Conservation (phyloP, 768 basidiomycete species). For the Asterophora lycoperdoides region DNA sequence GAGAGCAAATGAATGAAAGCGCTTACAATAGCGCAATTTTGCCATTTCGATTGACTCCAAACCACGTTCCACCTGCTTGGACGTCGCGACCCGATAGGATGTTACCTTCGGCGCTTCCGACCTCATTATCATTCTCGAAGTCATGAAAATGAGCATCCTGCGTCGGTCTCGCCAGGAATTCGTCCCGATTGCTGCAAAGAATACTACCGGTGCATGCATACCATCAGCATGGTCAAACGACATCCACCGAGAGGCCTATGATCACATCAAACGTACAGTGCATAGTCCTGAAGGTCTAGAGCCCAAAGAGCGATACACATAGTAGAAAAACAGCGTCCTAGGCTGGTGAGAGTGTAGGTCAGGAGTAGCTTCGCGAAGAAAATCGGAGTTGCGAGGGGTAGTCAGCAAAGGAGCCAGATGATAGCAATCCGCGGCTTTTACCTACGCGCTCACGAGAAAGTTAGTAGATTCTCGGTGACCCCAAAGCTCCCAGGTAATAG, state of each 20-base stretch:
- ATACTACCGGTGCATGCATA: slow-evolving; percentile 41
- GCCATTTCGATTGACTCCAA: slow-evolving; percentile 65
- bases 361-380: background rate
- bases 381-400: background rate
- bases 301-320: slow-evolving; percentile 85
- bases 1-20: slow-evolving; percentile 11
- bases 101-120: slow-evolving; percentile 23
- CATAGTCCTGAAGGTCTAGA: slow-evolving; percentile 70
- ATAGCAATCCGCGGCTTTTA: slow-evolving; percentile 24
- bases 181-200: slow-evolving; percentile 75
- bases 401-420: slow-evolving; percentile 4
- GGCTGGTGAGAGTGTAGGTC: background rate
- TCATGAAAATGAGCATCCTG: slow-evolving; percentile 62
- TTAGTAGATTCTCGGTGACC: too few relatives aligned
- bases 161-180: slow-evolving; percentile 65
- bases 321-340: background rate
- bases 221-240: slow-evolving; percentile 7
- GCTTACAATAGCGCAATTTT: slow-evolving; percentile 70
- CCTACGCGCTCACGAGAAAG: too few relatives aligned
- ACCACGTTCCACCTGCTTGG: slow-evolving; percentile 78
- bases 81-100: slow-evolving; percentile 75
- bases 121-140: slow-evolving; percentile 42
- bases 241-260: slow-evolving; percentile 3
- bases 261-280: slow-evolving; percentile 53
- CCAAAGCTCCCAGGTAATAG: too few relatives aligned